These are phyloP conservation scores for Podospora fimiseda DNA, from an alignment of 495 filamentous ascomycete genomes.

Conservation along the genomic window DNA sequence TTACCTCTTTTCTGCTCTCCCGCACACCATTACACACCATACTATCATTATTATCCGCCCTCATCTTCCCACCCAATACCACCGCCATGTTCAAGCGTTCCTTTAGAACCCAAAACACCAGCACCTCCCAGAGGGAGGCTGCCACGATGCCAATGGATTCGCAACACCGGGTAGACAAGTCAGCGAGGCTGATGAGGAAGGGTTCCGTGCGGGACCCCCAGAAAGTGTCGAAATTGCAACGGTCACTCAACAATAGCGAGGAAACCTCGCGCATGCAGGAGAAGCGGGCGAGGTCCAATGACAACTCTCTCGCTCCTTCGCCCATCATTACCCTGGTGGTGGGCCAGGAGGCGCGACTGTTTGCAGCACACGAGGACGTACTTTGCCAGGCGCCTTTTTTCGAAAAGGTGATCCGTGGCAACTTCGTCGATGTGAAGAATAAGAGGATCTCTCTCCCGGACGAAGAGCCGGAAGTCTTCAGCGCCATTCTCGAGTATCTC, in stretches of 20 bases:
- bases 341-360: slow-evolving; percentile 73
- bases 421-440: slow-evolving; percentile 54
- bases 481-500: slow-evolving; percentile 83
- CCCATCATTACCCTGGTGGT: slow-evolving; percentile 81
- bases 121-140: slow-evolving; percentile 28
- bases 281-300: slow-evolving; percentile 43
- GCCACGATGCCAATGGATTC: slow-evolving; percentile 28
- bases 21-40: slow-evolving; percentile 6
- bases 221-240: slow-evolving; percentile 68
- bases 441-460: slow-evolving; percentile 73
- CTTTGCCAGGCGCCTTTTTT: slow-evolving; percentile 81
- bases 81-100: slow-evolving; percentile 78
- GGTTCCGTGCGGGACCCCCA: slow-evolving; percentile 58
- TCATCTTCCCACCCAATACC: slow-evolving; percentile 32
- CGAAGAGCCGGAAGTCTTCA: slow-evolving; percentile 85
- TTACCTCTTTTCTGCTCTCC: neutral
- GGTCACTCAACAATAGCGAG: slow-evolving; percentile 35
- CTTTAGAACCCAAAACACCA: slow-evolving; percentile 56
- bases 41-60: too few species aligned
- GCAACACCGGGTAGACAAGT: slow-evolving; percentile 66
- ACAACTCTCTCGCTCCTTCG: slow-evolving; percentile 44
- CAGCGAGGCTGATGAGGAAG: slow-evolving; percentile 66
- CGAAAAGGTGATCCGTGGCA: slow-evolving; percentile 51
- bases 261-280: slow-evolving; percentile 21
- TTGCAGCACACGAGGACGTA: slow-evolving; percentile 86